phyloP scores from a whole-genome alignment of 148 eudicot genomes.

The Nepenthes gracilis region DNA sequence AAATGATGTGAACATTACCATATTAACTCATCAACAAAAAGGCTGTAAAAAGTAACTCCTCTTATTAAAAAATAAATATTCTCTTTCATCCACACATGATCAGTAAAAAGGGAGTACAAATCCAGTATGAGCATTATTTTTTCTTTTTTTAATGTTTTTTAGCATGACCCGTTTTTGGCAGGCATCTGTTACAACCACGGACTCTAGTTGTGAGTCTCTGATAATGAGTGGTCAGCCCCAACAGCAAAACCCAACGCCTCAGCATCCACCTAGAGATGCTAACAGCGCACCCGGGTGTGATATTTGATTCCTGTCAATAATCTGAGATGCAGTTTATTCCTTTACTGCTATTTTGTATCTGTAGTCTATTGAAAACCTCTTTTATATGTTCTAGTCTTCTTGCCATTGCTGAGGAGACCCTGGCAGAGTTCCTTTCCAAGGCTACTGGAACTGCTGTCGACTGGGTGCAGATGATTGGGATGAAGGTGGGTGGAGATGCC shows the following conservation, averaged over 20 bases:
- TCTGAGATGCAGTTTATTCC: neutral
- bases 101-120: too few species aligned
- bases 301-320: neutral
- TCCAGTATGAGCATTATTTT: too few species aligned
- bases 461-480: constrained; percentile 68
- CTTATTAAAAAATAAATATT: too few species aligned
- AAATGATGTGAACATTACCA: too few species aligned
- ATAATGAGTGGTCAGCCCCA: constrained; percentile 45
- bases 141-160: too few species aligned
- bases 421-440: constrained; percentile 55
- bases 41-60: too few species aligned
- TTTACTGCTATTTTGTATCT: neutral
- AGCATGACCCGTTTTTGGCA: neutral
- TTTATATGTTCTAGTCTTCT: constrained; percentile 23
- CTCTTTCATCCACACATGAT: too few species aligned
- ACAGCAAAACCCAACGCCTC: constrained; percentile 43
- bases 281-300: constrained; percentile 49
- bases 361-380: neutral
- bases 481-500: constrained; percentile 25
- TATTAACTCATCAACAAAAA: too few species aligned
- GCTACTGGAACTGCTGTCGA: constrained; percentile 66
- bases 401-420: constrained; percentile 55
- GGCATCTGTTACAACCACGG: constrained; percentile 38
- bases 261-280: constrained; percentile 42
- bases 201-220: constrained; percentile 52